Evolutionary conservation across 306 rosid genomes (phyloP).

Genomic region (Mimosa pudica): DNA sequence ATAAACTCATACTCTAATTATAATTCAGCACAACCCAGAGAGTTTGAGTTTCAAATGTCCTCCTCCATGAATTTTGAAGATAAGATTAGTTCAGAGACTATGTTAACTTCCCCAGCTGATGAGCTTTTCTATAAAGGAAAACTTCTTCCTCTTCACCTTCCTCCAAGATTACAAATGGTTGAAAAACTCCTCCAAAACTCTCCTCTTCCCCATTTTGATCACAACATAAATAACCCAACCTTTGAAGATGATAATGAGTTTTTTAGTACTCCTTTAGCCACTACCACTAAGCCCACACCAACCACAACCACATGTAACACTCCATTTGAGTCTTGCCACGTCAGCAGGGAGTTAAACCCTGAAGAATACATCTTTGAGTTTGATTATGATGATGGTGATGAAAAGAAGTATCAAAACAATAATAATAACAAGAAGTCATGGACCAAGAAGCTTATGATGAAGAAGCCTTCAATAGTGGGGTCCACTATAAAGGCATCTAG

Average conservation of each 20-base stretch:
- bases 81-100: conserved; percentile 44
- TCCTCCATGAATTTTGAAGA: conserved; percentile 54
- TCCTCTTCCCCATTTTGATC: conserved; percentile 37
- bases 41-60: conserved; percentile 98
- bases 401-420: conserved; percentile 8
- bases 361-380: conserved; percentile 58
- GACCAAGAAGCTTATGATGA: conserved; percentile 66
- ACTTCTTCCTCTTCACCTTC: conserved; percentile 97
- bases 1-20: too few relatives aligned
- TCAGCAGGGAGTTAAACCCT: conserved; percentile 70
- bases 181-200: conserved; percentile 75
- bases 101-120: conserved; percentile 91
- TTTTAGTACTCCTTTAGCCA: conserved; percentile 74
- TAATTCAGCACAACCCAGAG: conserved; percentile 43
- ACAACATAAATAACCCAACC: conserved; percentile 33
- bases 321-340: conserved; percentile 83
- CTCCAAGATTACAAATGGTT: conserved; percentile 88
- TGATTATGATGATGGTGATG: conserved; percentile 38
- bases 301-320: conserved; percentile 48
- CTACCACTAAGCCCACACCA: conserved; percentile 73
- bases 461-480: conserved; percentile 63
- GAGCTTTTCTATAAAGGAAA: conserved; percentile 99
- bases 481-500: conserved; percentile 84
- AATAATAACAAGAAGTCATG: conserved; percentile 53
- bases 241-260: conserved; percentile 52